Evolutionary conservation across 176 grass and related monocot genomes (phyloP).

Genomic region (Raddia guianensis): DNA sequence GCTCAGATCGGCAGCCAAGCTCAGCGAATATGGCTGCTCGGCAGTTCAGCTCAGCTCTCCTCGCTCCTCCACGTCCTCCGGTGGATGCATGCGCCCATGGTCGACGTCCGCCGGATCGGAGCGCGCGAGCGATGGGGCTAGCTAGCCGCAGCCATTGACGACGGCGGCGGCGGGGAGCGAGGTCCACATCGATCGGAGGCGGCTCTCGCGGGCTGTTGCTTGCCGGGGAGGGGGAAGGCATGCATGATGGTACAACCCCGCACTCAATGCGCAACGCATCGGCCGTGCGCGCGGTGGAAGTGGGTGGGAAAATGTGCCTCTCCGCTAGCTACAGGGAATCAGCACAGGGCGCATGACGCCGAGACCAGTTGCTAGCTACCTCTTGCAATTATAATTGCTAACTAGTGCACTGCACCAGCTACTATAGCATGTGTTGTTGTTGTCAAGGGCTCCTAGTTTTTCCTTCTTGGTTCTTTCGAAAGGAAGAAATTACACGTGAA

Average conservation of each 20-base stretch:
- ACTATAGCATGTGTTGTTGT: background rate
- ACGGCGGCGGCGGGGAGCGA: background rate
- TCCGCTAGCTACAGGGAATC: background rate
- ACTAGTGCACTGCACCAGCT: too few species aligned
- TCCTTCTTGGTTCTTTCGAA: background rate
- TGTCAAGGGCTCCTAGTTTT: background rate
- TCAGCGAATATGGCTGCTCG: too few species aligned
- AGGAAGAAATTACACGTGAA: background rate
- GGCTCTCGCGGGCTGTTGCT: conserved; percentile 20
- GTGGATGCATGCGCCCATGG: too few species aligned
- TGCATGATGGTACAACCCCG: conserved; percentile 1
- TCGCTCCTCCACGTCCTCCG: too few species aligned
- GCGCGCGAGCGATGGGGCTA: background rate
- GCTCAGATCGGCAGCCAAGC: too few species aligned
- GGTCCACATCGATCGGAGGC: conserved; percentile 14
- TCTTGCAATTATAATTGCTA: too few species aligned
- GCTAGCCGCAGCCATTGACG: background rate
- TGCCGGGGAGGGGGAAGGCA: background rate
- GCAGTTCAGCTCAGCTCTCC: too few species aligned
- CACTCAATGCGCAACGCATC: conserved; percentile 42
- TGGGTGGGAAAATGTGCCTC: background rate
- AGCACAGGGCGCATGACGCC: background rate
- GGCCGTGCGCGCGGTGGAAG: background rate
- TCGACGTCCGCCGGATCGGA: background rate
- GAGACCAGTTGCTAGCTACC: background rate